Evolutionary conservation across 2,329 filamentous ascomycete species (phyloP).

Genomic region (Apiospora marii): DNA sequence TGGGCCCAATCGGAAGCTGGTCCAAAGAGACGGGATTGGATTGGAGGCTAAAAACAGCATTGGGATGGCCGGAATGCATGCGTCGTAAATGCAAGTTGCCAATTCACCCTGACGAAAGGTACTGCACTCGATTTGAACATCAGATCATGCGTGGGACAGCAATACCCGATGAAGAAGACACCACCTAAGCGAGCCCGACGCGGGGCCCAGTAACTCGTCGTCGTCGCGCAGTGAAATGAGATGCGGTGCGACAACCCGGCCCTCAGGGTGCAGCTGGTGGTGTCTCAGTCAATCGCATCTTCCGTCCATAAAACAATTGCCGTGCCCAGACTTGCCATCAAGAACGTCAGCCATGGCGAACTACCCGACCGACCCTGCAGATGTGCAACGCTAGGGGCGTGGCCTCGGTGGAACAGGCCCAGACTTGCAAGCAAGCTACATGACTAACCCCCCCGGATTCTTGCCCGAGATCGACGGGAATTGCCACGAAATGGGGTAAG

Average conservation of each 20-base stretch:
- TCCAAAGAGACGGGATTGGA: neutral
- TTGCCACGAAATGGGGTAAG: neutral
- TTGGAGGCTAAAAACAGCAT: neutral
- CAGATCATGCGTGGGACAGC: neutral
- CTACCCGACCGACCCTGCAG: neutral
- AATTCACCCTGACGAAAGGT: neutral
- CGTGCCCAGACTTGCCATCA: neutral
- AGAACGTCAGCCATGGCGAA: slow-evolving; percentile 6
- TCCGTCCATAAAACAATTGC: neutral
- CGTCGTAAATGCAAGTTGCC: neutral
- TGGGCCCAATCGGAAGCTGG: neutral
- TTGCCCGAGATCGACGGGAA: slow-evolving; percentile 4
- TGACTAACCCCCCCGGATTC: slow-evolving; percentile 15
- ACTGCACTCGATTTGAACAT: neutral
- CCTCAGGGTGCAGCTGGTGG: neutral
- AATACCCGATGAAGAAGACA: neutral
- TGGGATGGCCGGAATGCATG: neutral
- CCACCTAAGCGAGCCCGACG: neutral
- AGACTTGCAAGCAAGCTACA: neutral
- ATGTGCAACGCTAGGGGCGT: neutral
- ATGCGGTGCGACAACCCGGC: neutral
- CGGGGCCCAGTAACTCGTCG: neutral
- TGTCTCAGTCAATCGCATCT: neutral
- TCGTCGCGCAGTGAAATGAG: neutral
- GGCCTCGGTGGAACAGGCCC: neutral